A percentile compares a stretch with the other conserved stretches of the same genome.
Conservation (phyloP, 2,329 filamentous ascomycete species). For the Claviceps capensis region DNA sequence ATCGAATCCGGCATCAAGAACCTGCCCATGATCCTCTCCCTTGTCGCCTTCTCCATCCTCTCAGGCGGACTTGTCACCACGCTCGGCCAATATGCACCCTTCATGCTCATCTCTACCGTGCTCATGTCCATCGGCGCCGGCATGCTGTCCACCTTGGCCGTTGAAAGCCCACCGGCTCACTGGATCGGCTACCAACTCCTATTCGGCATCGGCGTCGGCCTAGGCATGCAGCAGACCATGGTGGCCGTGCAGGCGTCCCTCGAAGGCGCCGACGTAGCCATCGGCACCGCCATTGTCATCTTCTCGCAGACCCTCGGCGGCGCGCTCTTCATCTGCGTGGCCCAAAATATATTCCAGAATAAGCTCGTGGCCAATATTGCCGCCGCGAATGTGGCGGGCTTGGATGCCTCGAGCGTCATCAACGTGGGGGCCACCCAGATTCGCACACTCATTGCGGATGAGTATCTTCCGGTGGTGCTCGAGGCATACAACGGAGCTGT, state of each 20-base stretch:
- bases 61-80: conserved; percentile 14
- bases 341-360: conserved; percentile 36
- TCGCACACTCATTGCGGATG: conserved; percentile 1
- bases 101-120: conserved; percentile 21
- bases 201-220: conserved; percentile 28
- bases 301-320: conserved; percentile 31
- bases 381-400: conserved; percentile 1
- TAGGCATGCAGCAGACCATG: conserved; percentile 29
- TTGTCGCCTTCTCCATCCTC: conserved; percentile 14
- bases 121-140: conserved; percentile 23
- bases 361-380: conserved; percentile 17
- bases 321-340: conserved; percentile 36
- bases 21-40: conserved; percentile 16
- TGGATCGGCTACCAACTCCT: conserved; percentile 24
- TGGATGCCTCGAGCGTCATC: background rate
- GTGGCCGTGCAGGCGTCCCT: conserved; percentile 33
- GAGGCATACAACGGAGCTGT: conserved; percentile 5
- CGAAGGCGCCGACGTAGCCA: conserved; percentile 27
- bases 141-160: conserved; percentile 24
- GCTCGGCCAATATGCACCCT: conserved; percentile 29
- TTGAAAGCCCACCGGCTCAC: conserved; percentile 8
- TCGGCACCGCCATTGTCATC: conserved; percentile 31
- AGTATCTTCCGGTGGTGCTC: conserved; percentile 3
- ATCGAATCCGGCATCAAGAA: conserved; percentile 16
- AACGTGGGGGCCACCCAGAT: conserved; percentile 5